These are phyloP conservation scores for Tarenaya hassleriana DNA, from an alignment of 345 rosid species.

Conservation along the genomic window DNA sequence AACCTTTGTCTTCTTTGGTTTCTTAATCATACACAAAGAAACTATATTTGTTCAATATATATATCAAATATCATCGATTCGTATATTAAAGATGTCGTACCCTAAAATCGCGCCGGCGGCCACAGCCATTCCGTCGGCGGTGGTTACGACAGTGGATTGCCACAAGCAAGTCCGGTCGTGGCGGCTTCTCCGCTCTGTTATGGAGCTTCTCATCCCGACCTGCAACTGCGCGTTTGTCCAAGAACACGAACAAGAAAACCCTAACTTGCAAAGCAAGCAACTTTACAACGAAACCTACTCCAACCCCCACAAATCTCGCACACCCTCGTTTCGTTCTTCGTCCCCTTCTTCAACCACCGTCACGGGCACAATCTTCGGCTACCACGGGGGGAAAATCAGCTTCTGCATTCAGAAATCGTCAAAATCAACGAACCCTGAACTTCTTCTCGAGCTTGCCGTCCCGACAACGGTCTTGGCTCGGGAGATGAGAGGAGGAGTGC, in stretches of 20 bases:
- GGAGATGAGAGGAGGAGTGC: constrained; percentile 59
- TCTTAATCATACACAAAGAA: no score
- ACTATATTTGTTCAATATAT: no score
- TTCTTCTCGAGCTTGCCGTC: constrained; percentile 52
- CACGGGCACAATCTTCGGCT: constrained; percentile 62
- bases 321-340: constrained; percentile 25
- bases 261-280: constrained; percentile 22
- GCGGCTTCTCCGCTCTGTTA: constrained; percentile 53
- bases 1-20: constrained; percentile 13
- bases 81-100: constrained; percentile 33
- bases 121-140: constrained; percentile 28
- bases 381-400: constrained; percentile 49
- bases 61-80: no score
- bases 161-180: constrained; percentile 76
- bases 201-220: constrained; percentile 51
- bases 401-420: constrained; percentile 51
- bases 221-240: constrained; percentile 40
- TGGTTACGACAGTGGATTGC: constrained; percentile 58
- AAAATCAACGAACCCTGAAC: constrained; percentile 35
- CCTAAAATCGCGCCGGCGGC: constrained; percentile 31
- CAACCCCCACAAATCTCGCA: constrained; percentile 13
- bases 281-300: constrained; percentile 18
- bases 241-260: constrained; percentile 26
- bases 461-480: constrained; percentile 48
- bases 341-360: constrained; percentile 32